Conservation (phyloP, 345 rosid genomes). For the Populus ilicifolia region DNA sequence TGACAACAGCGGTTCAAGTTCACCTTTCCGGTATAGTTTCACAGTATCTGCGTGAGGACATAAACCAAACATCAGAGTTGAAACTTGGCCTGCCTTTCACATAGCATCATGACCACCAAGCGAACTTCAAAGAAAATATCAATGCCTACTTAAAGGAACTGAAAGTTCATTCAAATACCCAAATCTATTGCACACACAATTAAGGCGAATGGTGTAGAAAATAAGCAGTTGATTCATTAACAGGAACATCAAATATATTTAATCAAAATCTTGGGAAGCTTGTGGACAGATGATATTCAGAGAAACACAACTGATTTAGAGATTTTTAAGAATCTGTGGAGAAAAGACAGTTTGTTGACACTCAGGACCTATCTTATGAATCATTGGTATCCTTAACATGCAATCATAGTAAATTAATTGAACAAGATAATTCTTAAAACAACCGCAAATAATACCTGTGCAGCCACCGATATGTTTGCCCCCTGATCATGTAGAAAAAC, state of each 20-base stretch:
- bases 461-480: conserved; percentile 94
- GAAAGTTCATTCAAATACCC: too few relatives aligned
- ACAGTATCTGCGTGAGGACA: conserved; percentile 65
- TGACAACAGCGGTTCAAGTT: conserved; percentile 57
- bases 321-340: background rate
- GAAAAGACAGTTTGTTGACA: background rate
- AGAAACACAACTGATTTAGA: too few relatives aligned
- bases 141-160: background rate
- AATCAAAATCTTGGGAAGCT: background rate
- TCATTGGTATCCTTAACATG: background rate
- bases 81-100: background rate
- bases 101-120: too few relatives aligned
- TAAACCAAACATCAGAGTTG: conserved; percentile 1
- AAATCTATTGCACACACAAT: too few relatives aligned
- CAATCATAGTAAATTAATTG: background rate
- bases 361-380: background rate
- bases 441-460: conserved; percentile 47
- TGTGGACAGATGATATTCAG: background rate
- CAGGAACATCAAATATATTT: background rate
- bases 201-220: too few relatives aligned
- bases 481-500: conserved; percentile 47
- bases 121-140: background rate
- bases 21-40: conserved; percentile 66
- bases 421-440: background rate
- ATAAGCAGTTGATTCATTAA: too few relatives aligned